These are phyloP conservation scores for Yamadazyma phyllophila DNA, from an alignment of 805 yeast species.

Conservation along the genomic window DNA sequence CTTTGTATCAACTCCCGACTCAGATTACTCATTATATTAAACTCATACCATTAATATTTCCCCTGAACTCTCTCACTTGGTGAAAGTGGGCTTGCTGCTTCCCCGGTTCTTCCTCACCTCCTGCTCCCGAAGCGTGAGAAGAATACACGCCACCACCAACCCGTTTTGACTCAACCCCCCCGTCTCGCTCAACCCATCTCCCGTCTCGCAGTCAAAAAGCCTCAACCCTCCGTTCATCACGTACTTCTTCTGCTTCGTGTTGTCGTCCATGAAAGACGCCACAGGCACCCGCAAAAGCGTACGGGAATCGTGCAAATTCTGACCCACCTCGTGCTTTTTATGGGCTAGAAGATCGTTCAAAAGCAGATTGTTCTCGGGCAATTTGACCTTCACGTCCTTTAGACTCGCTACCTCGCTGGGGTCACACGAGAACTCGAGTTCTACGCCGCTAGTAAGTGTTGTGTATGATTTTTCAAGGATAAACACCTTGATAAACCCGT, in stretches of 20 bases:
- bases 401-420: neutral
- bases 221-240: conserved; percentile 23
- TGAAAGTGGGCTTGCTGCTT: conserved; percentile 22
- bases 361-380: conserved; percentile 1
- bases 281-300: conserved; percentile 25
- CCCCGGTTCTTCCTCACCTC: conserved; percentile 34
- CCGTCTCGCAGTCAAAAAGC: conserved; percentile 14
- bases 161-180: conserved; percentile 12
- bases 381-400: conserved; percentile 14
- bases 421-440: conserved; percentile 1
- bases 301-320: conserved; percentile 3
- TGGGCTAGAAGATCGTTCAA: conserved; percentile 1
- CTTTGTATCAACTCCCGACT: too few relatives aligned
- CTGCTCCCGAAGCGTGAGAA: conserved; percentile 31
- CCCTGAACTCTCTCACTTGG: too few relatives aligned
- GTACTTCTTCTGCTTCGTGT: conserved; percentile 18
- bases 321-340: neutral
- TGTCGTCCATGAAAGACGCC: conserved; percentile 26
- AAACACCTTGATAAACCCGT: conserved; percentile 24
- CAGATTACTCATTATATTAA: too few relatives aligned
- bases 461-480: conserved; percentile 19
- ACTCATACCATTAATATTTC: too few relatives aligned
- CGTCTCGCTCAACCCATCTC: conserved; percentile 12
- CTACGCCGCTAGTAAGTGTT: conserved; percentile 22
- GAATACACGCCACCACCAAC: conserved; percentile 21